Conservation (phyloP, 129 eudicot species). For the Erigeron canadensis region DNA sequence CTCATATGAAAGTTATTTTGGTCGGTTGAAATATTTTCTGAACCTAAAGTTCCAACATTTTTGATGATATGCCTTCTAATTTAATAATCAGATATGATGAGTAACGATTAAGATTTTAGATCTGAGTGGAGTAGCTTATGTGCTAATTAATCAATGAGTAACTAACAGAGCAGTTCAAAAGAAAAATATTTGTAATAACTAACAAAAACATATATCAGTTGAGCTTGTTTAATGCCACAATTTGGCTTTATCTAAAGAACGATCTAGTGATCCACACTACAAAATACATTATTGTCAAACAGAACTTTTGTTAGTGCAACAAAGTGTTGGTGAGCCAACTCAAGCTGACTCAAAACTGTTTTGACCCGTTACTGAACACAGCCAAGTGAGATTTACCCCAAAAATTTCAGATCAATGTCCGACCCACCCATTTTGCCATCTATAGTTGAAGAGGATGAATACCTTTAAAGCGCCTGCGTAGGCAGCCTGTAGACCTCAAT, state of each 20-base stretch:
- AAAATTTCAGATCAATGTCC: background rate
- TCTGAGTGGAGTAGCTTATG: conserved; percentile 26
- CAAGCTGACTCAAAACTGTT: background rate
- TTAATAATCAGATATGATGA: conserved; percentile 26
- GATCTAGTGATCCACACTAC: background rate
- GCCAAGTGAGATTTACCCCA: too few species aligned
- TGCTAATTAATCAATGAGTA: background rate
- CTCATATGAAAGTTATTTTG: conserved; percentile 24
- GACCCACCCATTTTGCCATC: background rate
- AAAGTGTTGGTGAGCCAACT: too few species aligned
- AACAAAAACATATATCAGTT: conserved; percentile 11
- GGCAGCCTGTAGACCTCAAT: conserved; percentile 68
- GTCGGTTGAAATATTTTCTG: conserved; percentile 1
- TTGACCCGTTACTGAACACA: conserved; percentile 5
- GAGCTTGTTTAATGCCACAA: background rate
- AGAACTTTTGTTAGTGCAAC: too few species aligned
- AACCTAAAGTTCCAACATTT: conserved; percentile 13
- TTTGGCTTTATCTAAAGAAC: background rate
- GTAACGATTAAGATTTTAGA: conserved; percentile 26
- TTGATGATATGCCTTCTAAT: background rate
- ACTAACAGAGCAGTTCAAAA: too few species aligned
- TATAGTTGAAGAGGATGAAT: conserved; percentile 8
- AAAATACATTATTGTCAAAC: background rate
- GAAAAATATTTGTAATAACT: background rate
- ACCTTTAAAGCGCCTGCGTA: conserved; percentile 96